A percentile compares a stretch with the other conserved stretches of the same genome.
Conservation (phyloP, 345 rosid genomes). For the Diplotaxis tenuifolia region DNA sequence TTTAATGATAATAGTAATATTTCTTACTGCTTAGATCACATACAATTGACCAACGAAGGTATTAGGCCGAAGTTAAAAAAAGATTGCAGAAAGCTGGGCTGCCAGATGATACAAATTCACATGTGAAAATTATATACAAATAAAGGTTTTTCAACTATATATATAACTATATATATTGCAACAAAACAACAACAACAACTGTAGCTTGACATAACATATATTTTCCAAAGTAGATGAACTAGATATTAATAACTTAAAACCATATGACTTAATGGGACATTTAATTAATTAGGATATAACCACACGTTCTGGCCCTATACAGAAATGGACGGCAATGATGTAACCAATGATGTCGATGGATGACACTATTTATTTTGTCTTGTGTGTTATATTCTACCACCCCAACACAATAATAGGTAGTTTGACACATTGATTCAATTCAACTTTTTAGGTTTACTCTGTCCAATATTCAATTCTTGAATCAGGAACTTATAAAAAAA, state of each 20-base stretch:
- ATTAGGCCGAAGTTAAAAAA: too few relatives aligned
- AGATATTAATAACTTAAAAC: neutral
- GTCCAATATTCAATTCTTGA: neutral
- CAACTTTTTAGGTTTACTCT: neutral
- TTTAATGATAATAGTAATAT: neutral
- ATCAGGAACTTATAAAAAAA: neutral
- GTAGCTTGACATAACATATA: neutral
- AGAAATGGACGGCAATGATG: constrained; percentile 31
- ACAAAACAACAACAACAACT: neutral
- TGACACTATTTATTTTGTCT: constrained; percentile 12
- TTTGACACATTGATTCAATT: neutral
- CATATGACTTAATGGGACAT: neutral
- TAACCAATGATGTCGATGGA: constrained; percentile 26
- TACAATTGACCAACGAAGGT: neutral
- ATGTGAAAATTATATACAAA: neutral
- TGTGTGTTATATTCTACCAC: neutral
- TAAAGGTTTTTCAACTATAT: too few relatives aligned
- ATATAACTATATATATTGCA: neutral
- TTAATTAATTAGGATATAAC: constrained; percentile 23
- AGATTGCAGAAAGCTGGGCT: too few relatives aligned
- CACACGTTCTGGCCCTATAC: constrained; percentile 20
- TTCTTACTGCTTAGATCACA: neutral
- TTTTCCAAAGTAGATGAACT: neutral
- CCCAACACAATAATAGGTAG: neutral
- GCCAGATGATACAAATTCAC: neutral